Percentiles rank a stretch among this genome's conserved stretches.
Conservation (phyloP, 768 basidiomycete genomes). For the Cantharellus cinnabarinus region DNA sequence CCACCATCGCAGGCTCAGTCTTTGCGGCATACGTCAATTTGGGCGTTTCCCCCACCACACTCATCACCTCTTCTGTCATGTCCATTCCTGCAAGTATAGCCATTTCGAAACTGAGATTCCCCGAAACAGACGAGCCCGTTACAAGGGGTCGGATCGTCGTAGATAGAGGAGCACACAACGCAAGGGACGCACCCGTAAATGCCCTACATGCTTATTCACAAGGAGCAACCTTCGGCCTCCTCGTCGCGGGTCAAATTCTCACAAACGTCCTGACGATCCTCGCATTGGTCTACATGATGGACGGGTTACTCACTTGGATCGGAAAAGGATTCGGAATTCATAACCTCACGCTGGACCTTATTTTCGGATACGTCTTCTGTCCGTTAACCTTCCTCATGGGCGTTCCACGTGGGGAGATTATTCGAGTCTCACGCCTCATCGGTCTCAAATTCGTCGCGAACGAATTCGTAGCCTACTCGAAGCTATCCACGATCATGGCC, state of each 20-base stretch:
- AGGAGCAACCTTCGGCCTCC: conserved; percentile 66
- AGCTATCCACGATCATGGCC: conserved; percentile 27
- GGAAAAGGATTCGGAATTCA: conserved; percentile 72
- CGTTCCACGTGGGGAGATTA: conserved; percentile 63
- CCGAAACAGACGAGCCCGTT: conserved; percentile 69
- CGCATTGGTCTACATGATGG: conserved; percentile 59
- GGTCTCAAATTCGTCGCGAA: conserved; percentile 77
- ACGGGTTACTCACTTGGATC: conserved; percentile 76
- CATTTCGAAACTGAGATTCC: conserved; percentile 72
- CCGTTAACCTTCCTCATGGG: conserved; percentile 67
- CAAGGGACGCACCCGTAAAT: conserved; percentile 35
- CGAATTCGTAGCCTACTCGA: conserved; percentile 61
- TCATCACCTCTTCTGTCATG: conserved; percentile 83
- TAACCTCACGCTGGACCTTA: conserved; percentile 60
- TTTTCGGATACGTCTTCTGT: conserved; percentile 76
- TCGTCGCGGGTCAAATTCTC: conserved; percentile 74
- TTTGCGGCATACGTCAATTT: conserved; percentile 56
- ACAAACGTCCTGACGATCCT: conserved; percentile 74
- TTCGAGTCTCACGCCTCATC: conserved; percentile 58
- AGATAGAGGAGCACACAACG: conserved; percentile 49
- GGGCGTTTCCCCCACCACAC: conserved; percentile 34
- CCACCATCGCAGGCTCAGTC: conserved; percentile 83
- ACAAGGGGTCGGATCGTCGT: conserved; percentile 65
- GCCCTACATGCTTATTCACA: conserved; percentile 79
- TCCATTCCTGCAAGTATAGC: conserved; percentile 87